Base-by-base conservation (phyloP, 306 rosid species). In the Cucumis cinereus region DNA sequence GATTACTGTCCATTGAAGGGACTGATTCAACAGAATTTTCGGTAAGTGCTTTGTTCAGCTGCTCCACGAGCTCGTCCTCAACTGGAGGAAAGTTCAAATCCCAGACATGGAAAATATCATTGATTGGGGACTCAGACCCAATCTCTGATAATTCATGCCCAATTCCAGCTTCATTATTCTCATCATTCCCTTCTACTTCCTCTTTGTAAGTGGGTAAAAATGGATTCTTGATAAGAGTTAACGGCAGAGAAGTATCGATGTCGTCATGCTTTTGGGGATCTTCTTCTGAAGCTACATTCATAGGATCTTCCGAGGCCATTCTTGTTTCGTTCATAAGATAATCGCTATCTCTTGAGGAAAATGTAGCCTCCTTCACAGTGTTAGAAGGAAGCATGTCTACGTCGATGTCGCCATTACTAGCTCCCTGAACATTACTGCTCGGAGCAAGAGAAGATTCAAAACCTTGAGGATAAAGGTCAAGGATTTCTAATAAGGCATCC, bases 171-270 rank as follows among this genome's bases (percentile, higher is more conserved):
- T 71, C 59, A 71, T 14, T 49, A 49, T 17, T 71, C 59, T 49
- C 75, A 56, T 45, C 75, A 56, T 45, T 69, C 74, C 30, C 56
- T 22, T 23, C 55, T 67, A 0, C 74, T 4, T 69, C 75, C 8
- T 71, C 59, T 15, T 71, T 71, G 75, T 70, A 70, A 14, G 57
- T 70, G 5, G 75, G 75, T 47, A 70, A 26, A 70, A 70, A 70
- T 47, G 75, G 75, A 70, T 47, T 45, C 43, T 49, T 45, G 9
- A 20, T 22, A 41, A 23, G 49, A 45, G 57, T 24, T 24, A 24
- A 47, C 0, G 58, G 16, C 22, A 24, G 20, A 23, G 40, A 70
- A 23, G 38, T 26, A 16, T 70, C 40, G 9, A 12, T 24, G 28
- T 47, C 23, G 10, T 70, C 23, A 0, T 47, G 13, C 40, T 24